Evolutionary conservation across 2,329 filamentous ascomycete genomes (phyloP).

Genomic region (Leptosphaerulina australis): DNA sequence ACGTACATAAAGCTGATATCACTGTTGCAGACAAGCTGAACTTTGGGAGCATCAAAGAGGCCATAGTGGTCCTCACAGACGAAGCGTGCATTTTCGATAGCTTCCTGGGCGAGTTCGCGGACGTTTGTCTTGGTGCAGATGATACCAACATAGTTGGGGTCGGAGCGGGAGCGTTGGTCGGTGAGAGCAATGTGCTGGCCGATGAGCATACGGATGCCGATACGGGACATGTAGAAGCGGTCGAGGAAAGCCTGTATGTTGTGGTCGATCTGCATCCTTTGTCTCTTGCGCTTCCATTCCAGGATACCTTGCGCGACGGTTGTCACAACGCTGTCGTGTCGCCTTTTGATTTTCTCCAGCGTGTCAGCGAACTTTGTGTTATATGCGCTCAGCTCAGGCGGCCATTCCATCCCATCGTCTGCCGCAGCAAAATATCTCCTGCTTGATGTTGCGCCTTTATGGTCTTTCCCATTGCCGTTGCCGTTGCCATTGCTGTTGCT

Average conservation of each 20-base stretch:
- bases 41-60: constrained; percentile 92
- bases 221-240: constrained; percentile 99
- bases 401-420: constrained; percentile 88
- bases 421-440: constrained; percentile 90
- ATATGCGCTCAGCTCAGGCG: constrained; percentile 90
- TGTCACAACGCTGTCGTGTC: constrained; percentile 96
- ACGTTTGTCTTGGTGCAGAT: constrained; percentile 99
- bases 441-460: constrained; percentile 50
- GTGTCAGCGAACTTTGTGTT: constrained; percentile 89
- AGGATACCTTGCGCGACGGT: constrained; percentile 97
- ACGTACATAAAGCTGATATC: constrained; percentile 99
- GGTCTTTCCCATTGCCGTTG: constrained; percentile 57
- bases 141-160: constrained; percentile 95
- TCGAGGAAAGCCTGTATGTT: constrained; percentile 98
- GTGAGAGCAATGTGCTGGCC: constrained; percentile 97
- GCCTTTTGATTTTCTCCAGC: constrained; percentile 89
- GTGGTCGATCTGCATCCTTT: constrained; percentile 97
- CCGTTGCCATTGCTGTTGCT: constrained; percentile 56
- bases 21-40: constrained; percentile 93
- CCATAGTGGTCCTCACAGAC: constrained; percentile 99
- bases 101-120: constrained; percentile 90
- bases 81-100: constrained; percentile 98
- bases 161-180: constrained; percentile 85
- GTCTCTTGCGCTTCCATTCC: constrained; percentile 94
- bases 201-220: constrained; percentile 98